Percentiles rank a stretch among this genome's conserved stretches.
Evolutionary conservation across 352 stramenopile genomes (phyloP).

Genomic region (Phytophthora ohioensis): DNA sequence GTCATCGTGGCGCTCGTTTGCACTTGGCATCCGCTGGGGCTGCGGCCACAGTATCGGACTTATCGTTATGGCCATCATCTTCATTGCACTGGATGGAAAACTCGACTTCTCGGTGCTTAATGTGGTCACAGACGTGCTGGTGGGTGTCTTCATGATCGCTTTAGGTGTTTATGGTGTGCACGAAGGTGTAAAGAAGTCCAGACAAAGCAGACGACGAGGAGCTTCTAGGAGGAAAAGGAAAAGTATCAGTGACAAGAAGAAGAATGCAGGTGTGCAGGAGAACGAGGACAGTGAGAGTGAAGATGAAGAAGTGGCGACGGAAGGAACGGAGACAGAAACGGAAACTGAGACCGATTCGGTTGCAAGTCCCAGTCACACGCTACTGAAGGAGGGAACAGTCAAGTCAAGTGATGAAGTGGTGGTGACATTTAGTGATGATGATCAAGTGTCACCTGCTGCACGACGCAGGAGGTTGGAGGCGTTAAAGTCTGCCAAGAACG

Average conservation of each 20-base stretch:
- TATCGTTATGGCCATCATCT: conserved; percentile 72
- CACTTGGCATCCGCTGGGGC: conserved; percentile 89
- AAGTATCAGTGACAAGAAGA: conserved; percentile 16
- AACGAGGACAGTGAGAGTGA: conserved; percentile 23
- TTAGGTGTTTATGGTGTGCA: conserved; percentile 73
- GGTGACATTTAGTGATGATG: conserved; percentile 33
- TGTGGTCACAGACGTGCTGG: conserved; percentile 64
- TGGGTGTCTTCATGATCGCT: conserved; percentile 73
- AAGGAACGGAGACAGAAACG: conserved; percentile 53
- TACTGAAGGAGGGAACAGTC: conserved; percentile 19
- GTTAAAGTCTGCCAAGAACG: conserved; percentile 13
- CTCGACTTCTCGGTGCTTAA: conserved; percentile 66
- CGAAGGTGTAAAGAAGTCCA: conserved; percentile 66
- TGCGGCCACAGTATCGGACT: conserved; percentile 89
- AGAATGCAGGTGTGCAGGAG: conserved; percentile 12
- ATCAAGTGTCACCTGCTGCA: conserved; percentile 34
- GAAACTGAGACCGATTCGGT: conserved; percentile 49
- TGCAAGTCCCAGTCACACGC: conserved; percentile 25
- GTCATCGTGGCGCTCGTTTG: conserved; percentile 81
- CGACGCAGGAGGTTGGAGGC: conserved; percentile 32
- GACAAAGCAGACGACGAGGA: conserved; percentile 30
- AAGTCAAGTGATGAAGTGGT: conserved; percentile 23
- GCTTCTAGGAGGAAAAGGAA: conserved; percentile 37
- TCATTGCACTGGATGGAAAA: conserved; percentile 68
- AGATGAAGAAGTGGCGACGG: conserved; percentile 24